These are phyloP conservation scores for Singerocomus inundabilis DNA, from an alignment of 1,284 basidiomycete genomes.

Conservation along the genomic window DNA sequence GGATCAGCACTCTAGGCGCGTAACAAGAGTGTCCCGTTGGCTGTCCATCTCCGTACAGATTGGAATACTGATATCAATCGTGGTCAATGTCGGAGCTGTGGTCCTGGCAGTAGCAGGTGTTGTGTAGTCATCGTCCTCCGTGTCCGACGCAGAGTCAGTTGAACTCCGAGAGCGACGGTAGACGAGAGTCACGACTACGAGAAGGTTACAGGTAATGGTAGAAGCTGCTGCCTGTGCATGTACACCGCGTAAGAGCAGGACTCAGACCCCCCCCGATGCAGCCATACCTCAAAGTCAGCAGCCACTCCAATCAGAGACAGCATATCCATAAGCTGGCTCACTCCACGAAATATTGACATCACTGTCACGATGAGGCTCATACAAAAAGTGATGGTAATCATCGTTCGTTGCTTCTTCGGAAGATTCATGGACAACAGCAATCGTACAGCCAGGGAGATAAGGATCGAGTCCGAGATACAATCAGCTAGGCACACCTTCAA, in stretches of 20 bases:
- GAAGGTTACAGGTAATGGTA: constrained; percentile 21
- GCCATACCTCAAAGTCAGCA: constrained; percentile 22
- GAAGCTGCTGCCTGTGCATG: constrained; percentile 16
- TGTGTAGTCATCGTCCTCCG: constrained; percentile 8
- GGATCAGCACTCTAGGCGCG: not conserved
- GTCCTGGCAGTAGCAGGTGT: not conserved
- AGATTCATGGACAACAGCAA: constrained; percentile 19
- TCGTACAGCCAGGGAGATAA: constrained; percentile 15
- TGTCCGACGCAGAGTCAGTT: no score
- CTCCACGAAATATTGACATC: constrained; percentile 21
- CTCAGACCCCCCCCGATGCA: not conserved
- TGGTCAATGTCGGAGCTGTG: constrained; percentile 11
- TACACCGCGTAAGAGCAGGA: constrained; percentile 5
- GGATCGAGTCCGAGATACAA: constrained; percentile 20
- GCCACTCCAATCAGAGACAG: constrained; percentile 9
- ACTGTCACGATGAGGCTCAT: constrained; percentile 16
- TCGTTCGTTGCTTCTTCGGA: constrained; percentile 16
- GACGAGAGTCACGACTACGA: constrained; percentile 19
- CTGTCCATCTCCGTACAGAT: not conserved
- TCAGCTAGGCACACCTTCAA: constrained; percentile 17
- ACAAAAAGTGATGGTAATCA: constrained; percentile 21
- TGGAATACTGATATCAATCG: not conserved
- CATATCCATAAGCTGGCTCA: constrained; percentile 15
- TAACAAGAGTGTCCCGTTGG: not conserved
- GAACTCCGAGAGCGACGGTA: constrained; percentile 14